phyloP scores from a whole-genome alignment of 768 basidiomycete genomes.

The Hygrophorus pudorinus region DNA sequence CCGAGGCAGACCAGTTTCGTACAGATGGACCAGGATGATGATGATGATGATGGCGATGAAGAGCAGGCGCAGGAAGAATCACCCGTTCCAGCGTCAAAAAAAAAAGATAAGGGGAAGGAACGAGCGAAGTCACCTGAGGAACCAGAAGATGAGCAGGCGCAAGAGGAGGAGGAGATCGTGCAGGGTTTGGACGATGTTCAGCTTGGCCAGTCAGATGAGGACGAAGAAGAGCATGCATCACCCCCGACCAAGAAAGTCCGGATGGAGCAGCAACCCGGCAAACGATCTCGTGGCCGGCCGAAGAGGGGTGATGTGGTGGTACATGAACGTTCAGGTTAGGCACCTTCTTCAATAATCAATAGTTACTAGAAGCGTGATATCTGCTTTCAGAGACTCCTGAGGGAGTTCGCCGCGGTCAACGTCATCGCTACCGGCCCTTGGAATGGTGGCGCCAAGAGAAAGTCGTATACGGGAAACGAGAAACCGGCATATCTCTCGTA shows the following conservation, averaged over 20 bases:
- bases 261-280: constrained; percentile 7
- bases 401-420: constrained; percentile 62
- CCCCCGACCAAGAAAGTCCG: constrained; percentile 11
- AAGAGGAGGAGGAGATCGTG: constrained; percentile 33
- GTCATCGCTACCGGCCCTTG: constrained; percentile 63
- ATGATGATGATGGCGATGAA: constrained; percentile 30
- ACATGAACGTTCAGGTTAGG: constrained; percentile 1
- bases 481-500: constrained; percentile 38
- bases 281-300: constrained; percentile 15
- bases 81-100: constrained; percentile 15
- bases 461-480: constrained; percentile 62
- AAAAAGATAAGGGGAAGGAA: constrained; percentile 31
- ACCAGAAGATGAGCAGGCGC: constrained; percentile 35
- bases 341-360: neutral
- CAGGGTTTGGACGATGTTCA: constrained; percentile 21
- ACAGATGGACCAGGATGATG: constrained; percentile 39
- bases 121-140: constrained; percentile 15
- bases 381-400: constrained; percentile 23
- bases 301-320: constrained; percentile 16
- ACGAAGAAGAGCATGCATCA: constrained; percentile 16
- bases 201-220: constrained; percentile 19
- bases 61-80: constrained; percentile 18
- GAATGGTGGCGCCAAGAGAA: constrained; percentile 93
- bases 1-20: constrained; percentile 34
- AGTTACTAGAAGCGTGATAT: neutral